Evolutionary conservation across 768 basidiomycete species (phyloP), one percentile per base, ranked within the genome.

Genomic region (Macrolepiota dolichaula): DNA sequence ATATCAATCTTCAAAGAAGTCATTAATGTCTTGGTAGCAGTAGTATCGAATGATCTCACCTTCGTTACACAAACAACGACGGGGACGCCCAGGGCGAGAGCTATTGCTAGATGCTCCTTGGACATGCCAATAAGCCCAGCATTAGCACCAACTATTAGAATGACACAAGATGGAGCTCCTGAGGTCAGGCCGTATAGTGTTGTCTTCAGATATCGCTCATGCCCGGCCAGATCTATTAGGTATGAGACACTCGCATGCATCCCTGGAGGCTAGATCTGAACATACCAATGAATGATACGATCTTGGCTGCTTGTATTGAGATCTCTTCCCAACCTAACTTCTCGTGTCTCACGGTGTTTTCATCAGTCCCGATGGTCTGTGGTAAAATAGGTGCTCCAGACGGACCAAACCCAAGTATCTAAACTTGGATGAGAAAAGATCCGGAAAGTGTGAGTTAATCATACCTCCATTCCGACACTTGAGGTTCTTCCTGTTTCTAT

Each of bases 281-380:
- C 73, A 50, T 63, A 88, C 91, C 92, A 65, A 92, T 96, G 72
- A 98, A 99, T 24, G 91, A 92, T 51, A 98, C 85, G 13, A 98
- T 93, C 76, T 98, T 98, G 19, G 93, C 88, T 0, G 92, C 88
- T 66, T 89, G 85, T 22, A 86, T 74, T 37, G 94, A 92, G 22
- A 98, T 98, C 69, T 97, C 91, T 65, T 98, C 95, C 97, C 97
- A 99, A 6, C 88, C 87, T 63, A 97, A 78, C 74, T 92, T 95
- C 77, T 98, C 95, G 22, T 88, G 83, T 54, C 92, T 83, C 42
- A 87, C 78, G 4, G 81, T 79, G 51, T 91, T 89, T 2, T 80
- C 74, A 55, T 91, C 89, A 2, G 82, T 80, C 53, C 81, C 76
- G 1, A 80, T 72, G 2, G 79, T 81, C 4, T 82, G 80, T 0